Base-by-base conservation (phyloP, 1,284 basidiomycete genomes). In the Earliella scabrosa region DNA sequence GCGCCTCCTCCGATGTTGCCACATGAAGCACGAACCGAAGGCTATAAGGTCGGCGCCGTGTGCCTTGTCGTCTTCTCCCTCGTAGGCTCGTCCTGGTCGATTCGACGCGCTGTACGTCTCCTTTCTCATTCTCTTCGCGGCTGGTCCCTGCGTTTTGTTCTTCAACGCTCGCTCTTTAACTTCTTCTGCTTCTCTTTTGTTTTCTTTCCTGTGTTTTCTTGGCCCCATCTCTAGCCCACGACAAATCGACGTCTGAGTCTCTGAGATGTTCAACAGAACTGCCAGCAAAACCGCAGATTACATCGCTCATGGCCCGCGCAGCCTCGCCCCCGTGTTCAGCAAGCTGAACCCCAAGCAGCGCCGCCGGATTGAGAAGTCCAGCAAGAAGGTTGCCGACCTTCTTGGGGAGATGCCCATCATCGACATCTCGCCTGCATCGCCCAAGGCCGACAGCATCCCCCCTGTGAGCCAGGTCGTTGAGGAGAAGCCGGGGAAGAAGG, bases 281-380 rank as follows among this genome's bases (percentile, higher is more conserved):
- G 29, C 29, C 6, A 23, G 36, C 36, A 20, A 10, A 39, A 62
- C 63, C 32, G 58, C 65, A 10, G 57, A 59, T 16, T 47, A 54
- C 38, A 14, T 60, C 35, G 52, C 57, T 3, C 58, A 61, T 43
- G 64, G 58, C 47, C 39, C 54, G 18, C 52, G 58, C 18, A 52
- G 50, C 26, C 27, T 65, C 32, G 52, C 52, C 3, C 62, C 58
- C 8, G 53, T 58, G 3, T 55, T 58, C 40, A 55, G 39, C 46
- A 61, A 51, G 52, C 63, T 64, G 35, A 58, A 62, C 23, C 57
- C 61, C 21, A 59, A 63, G 59, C 60, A 65, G 52, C 61, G 63
- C 41, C 39, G 45, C 29, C 53, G 60, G 23, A 41, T 65, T 26
- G 53, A 61, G 36, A 63, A 58, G 54, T 63, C 65, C 0, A 61